Conservation (phyloP, 2,329 filamentous ascomycete genomes). For the Lithohypha guttulata region DNA sequence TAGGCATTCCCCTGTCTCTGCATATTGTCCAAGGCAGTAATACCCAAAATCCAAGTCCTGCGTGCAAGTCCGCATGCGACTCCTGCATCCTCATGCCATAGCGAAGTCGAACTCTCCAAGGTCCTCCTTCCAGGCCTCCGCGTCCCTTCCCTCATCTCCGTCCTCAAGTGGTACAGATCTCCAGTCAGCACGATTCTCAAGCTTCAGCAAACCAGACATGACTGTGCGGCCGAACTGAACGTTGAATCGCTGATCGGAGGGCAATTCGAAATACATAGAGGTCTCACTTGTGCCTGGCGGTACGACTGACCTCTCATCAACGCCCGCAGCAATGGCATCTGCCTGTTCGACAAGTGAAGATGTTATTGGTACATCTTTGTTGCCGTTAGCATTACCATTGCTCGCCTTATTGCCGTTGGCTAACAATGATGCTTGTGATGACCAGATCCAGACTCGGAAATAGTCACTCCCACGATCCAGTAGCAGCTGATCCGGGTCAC, state of each 20-base stretch:
- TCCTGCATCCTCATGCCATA: conserved; percentile 19
- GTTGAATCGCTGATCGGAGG: conserved; percentile 66
- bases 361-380: background rate
- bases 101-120: conserved; percentile 87
- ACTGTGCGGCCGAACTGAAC: conserved; percentile 82
- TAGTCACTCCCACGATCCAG: conserved; percentile 46
- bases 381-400: background rate
- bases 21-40: too few species aligned
- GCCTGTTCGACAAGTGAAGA: conserved; percentile 22
- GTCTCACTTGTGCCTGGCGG: conserved; percentile 41
- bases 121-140: conserved; percentile 61
- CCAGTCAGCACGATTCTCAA: conserved; percentile 76
- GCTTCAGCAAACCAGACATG: conserved; percentile 70
- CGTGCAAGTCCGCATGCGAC: too few species aligned
- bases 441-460: conserved; percentile 76
- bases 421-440: conserved; percentile 13
- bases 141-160: conserved; percentile 48
- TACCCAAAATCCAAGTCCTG: too few species aligned
- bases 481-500: conserved; percentile 30
- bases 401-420: conserved; percentile 11
- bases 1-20: too few species aligned
- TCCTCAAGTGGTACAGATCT: conserved; percentile 61
- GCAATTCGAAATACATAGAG: conserved; percentile 63
- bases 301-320: conserved; percentile 10
- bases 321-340: background rate